Conservation (phyloP, 73 alveolate species). For the Tetrahymena malaccensis region DNA sequence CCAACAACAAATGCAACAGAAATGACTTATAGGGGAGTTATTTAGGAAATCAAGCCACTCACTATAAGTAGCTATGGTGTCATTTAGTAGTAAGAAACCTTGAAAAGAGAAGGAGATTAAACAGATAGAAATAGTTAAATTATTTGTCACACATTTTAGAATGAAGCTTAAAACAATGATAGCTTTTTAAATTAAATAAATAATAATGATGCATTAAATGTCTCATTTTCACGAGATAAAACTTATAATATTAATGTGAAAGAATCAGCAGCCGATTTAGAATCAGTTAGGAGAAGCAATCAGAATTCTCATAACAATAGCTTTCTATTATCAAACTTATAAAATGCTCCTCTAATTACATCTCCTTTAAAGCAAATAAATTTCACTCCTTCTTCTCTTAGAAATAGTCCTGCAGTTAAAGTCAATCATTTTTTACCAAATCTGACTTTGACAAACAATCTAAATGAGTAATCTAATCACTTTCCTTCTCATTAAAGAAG, state of each 20-base stretch:
- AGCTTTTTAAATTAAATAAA: not conserved
- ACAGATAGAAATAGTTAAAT: not conserved
- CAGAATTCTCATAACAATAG: not conserved
- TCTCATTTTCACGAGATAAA: not conserved
- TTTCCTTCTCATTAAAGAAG: not conserved
- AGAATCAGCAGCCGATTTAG: not conserved
- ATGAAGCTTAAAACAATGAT: not conserved
- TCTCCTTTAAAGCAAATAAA: not conserved
- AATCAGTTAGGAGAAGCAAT: not conserved
- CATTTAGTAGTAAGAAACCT: not conserved
- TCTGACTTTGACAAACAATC: not conserved
- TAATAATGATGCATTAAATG: not conserved
- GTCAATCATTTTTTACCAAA: not conserved
- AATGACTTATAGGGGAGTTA: not conserved
- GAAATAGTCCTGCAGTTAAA: not conserved
- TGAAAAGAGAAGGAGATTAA: not conserved
- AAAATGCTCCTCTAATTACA: not conserved
- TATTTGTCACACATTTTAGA: not conserved
- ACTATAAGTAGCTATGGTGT: not conserved
- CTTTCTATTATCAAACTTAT: not conserved
- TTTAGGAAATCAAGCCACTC: not conserved
- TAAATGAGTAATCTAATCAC: not conserved
- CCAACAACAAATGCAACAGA: not conserved
- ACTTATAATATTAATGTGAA: too few relatives aligned
- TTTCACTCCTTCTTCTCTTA: not conserved